Conservation (phyloP, 169 alveolate genomes). For the Eimeria brunetti region DNA sequence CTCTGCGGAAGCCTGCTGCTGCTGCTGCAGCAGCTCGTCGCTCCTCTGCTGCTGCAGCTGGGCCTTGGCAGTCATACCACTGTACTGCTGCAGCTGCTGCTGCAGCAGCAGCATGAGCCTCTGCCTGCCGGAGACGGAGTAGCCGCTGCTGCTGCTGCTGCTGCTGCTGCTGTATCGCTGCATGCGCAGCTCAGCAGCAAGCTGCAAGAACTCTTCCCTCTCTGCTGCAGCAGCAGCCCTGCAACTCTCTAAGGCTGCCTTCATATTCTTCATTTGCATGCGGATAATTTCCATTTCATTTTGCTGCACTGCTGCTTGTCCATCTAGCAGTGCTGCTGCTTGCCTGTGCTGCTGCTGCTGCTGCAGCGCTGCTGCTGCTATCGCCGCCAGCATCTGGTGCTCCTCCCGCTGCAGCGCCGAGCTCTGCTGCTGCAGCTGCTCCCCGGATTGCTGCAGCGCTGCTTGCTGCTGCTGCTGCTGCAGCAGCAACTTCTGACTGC, state of each 20-base stretch:
- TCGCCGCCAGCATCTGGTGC: constrained; percentile 14
- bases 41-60: constrained; percentile 65
- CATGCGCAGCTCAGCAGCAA: constrained; percentile 33
- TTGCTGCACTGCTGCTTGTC: constrained; percentile 54
- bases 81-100: constrained; percentile 50
- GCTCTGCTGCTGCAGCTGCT: neutral
- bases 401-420: neutral
- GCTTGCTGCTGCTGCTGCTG: constrained; percentile 56
- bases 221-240: constrained; percentile 36
- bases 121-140: constrained; percentile 7
- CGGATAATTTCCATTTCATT: constrained; percentile 23
- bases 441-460: neutral
- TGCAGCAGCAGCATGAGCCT: constrained; percentile 56
- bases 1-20: constrained; percentile 12
- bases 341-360: constrained; percentile 55
- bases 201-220: constrained; percentile 33
- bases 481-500: constrained; percentile 2
- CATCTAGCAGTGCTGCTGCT: constrained; percentile 60
- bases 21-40: constrained; percentile 46
- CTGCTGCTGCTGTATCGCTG: neutral
- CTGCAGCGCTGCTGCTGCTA: constrained; percentile 23
- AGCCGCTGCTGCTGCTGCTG: neutral
- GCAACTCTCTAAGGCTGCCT: constrained; percentile 26
- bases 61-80: neutral
- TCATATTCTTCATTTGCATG: constrained; percentile 27